phyloP scores from a whole-genome alignment of 2,329 filamentous ascomycete species.

The Exophiala sp. region DNA sequence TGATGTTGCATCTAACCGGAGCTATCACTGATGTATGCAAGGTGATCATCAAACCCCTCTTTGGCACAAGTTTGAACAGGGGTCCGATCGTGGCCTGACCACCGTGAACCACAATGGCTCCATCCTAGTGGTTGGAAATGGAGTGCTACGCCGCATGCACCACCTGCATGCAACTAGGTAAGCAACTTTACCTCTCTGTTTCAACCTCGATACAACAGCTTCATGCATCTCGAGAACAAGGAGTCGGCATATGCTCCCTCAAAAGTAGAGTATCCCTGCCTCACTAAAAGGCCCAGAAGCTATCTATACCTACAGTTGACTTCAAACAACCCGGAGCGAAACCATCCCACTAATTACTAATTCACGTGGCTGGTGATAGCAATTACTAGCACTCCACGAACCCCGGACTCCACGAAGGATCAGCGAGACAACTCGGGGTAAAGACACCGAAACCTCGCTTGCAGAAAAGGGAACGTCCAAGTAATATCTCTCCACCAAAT shows the following conservation, averaged over 20 bases:
- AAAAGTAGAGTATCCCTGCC: background rate
- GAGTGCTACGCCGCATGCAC: too few species aligned
- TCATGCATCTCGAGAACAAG: constrained; percentile 6
- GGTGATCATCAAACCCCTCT: too few species aligned
- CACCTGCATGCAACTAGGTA: too few species aligned
- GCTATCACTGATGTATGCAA: too few species aligned
- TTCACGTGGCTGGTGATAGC: constrained; percentile 9
- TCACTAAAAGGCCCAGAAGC: background rate
- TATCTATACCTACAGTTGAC: background rate
- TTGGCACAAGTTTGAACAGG: too few species aligned
- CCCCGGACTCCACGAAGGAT: background rate
- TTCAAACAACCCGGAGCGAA: background rate
- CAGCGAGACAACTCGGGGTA: background rate
- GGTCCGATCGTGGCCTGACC: too few species aligned
- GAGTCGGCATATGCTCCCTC: constrained; percentile 28
- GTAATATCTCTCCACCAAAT: too few species aligned
- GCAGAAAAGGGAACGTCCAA: background rate
- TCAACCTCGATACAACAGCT: too few species aligned
- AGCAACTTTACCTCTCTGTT: too few species aligned
- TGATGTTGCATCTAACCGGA: too few species aligned
- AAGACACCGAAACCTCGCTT: background rate
- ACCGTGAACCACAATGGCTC: too few species aligned
- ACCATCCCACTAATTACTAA: background rate
- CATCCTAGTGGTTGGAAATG: too few species aligned
- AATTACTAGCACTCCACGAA: background rate